Conservation (phyloP, 306 rosid species). For the Acacia crassicarpa region DNA sequence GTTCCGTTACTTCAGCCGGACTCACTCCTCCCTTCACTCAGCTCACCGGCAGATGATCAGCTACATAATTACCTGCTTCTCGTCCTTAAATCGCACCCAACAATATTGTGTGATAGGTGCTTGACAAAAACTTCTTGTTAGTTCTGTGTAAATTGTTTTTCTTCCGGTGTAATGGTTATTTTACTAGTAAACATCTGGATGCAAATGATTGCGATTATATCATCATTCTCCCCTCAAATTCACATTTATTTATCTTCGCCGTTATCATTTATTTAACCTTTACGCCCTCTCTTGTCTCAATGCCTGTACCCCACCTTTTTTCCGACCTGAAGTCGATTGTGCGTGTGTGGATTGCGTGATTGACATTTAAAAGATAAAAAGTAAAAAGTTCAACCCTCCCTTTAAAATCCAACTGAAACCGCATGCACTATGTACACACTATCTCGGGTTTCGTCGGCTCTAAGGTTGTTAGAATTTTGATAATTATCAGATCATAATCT, state of each 20-base stretch:
- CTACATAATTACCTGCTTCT: background rate
- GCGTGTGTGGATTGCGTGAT: background rate
- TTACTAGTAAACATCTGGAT: background rate
- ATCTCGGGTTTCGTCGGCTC: background rate
- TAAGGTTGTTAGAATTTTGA: background rate
- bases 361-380: background rate
- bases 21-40: background rate
- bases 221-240: background rate
- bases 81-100: background rate
- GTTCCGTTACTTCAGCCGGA: background rate
- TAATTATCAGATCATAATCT: background rate
- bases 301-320: background rate
- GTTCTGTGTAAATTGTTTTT: background rate
- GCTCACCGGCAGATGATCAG: slow-evolving; percentile 22
- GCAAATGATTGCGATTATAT: background rate
- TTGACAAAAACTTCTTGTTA: background rate
- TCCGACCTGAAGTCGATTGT: background rate
- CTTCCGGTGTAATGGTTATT: background rate
- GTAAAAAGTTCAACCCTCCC: background rate
- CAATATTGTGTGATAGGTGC: background rate
- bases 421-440: background rate
- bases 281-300: background rate
- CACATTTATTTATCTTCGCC: background rate
- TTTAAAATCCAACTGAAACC: background rate
- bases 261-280: background rate